These are phyloP conservation scores for Drosera capensis DNA, from an alignment of 148 eudicot genomes.

Conservation along the genomic window DNA sequence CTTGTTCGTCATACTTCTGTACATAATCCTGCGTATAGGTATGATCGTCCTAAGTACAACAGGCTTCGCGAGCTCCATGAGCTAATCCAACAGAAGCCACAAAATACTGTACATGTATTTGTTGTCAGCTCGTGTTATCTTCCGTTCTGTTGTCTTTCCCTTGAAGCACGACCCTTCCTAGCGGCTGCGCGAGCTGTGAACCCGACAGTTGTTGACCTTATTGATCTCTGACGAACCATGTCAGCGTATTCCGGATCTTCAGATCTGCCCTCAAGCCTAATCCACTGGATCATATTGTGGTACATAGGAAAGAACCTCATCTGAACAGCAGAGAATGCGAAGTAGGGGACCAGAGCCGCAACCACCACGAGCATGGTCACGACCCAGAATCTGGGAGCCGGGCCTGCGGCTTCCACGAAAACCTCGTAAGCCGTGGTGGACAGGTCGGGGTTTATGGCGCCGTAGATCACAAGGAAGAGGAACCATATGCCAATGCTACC, in stretches of 20 bases:
- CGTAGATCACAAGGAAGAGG: slow-evolving; percentile 50
- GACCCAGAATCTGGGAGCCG: slow-evolving; percentile 48
- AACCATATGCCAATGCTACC: slow-evolving; percentile 72
- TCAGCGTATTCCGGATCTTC: slow-evolving; percentile 62
- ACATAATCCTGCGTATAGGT: too few species aligned
- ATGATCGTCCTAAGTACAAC: too few species aligned
- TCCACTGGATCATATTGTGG: slow-evolving; percentile 80
- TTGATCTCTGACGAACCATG: slow-evolving; percentile 51
- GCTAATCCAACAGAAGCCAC: too few species aligned
- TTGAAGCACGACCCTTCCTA: slow-evolving; percentile 19
- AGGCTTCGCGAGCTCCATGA: too few species aligned
- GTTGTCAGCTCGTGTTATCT: too few species aligned
- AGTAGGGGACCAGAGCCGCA: slow-evolving; percentile 55
- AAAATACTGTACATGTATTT: too few species aligned
- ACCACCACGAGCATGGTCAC: slow-evolving; percentile 44
- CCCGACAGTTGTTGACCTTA: slow-evolving; percentile 53
- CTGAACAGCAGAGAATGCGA: slow-evolving; percentile 40
- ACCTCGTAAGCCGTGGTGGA: slow-evolving; percentile 64
- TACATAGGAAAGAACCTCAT: slow-evolving; percentile 79
- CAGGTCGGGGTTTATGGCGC: slow-evolving; percentile 27
- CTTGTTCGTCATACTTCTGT: too few species aligned
- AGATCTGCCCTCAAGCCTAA: slow-evolving; percentile 43
- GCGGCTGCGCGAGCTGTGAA: slow-evolving; percentile 39
- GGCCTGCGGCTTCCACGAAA: slow-evolving; percentile 55
- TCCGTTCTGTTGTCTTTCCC: slow-evolving; percentile 2